Base-by-base conservation (phyloP, 2,329 filamentous ascomycete species). In the Neofusicoccum cordaticola region DNA sequence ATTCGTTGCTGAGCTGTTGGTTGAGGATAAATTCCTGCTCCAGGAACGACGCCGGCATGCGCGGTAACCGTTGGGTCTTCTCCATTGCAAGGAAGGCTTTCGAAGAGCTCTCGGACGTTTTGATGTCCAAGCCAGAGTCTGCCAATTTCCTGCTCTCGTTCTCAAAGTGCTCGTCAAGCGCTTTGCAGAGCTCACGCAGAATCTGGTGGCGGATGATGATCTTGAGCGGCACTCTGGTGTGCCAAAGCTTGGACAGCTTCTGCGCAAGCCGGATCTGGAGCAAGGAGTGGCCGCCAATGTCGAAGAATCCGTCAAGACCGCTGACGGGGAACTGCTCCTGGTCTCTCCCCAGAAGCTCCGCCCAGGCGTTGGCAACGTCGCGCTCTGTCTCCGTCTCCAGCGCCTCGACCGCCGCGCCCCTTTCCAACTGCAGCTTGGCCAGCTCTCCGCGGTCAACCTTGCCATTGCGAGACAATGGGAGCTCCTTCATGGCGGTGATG, bases 221-320 rank as follows among this genome's bases (percentile, higher is more conserved):
- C 44, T 34, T 47, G 39, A 66, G 39, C 17, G 65, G 53, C 44
- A 66, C 52, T n/a, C 15, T 13, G 11, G 51, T 27, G 13, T 11
- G 31, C 62, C 63, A 53, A 8, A 48, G 44, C 45, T 34, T 34
- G 15, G 65, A 64, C 34, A 64, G 58, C 50, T 62, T 58, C 47
- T 64, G 65, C 31, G 65, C 65, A 3, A 62, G 51, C 27, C 45
- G 47, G 35, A 66, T 64, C 47, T 66, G 65, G 11, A 63, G 65
- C 37, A 66, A 44, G 5, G 65, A 66, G 17, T 66, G 62, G 9
- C 65, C 65, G 4, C 65, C 65, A 41, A 66, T 37, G 9, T 42
- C 65, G 61, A 66, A 64, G 47, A 66, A 66, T 19, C 35, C 31
- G 57, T 62, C 53, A 9, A 60, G 45, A 3, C 48, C 61, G 5